Evolutionary conservation across 1,139 yeast species (phyloP), one percentile per base, ranked within the genome.

Genomic region (Sugiyamaella pinicola): DNA sequence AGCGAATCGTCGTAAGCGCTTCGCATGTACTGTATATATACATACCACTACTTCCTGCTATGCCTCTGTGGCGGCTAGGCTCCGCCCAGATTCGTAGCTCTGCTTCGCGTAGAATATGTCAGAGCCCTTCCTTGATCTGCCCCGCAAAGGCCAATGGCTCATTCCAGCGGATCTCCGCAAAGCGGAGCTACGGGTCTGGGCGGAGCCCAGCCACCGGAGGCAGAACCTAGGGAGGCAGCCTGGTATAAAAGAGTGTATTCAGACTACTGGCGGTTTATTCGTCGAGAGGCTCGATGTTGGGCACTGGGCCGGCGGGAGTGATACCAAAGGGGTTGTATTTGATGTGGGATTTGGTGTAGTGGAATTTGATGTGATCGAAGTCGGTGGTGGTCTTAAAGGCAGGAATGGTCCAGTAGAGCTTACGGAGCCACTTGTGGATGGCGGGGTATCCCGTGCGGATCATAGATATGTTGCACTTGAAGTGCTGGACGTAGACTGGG

Each of bases 401-500:
- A 15, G 84, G 82, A 56, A 80, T 67, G 64, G 86, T 85, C 96
- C 96, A 90, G 73, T 91, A 93, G 63, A 93, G 77, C 61, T 85
- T 82, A 64, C 86, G 77, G 61, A 90, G 69, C 96, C 96, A 91
- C 58, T 81, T 74, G 72, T 89, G 85, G 52, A 90, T 72, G 63
- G 77, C 71, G 19, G 97, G 97, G 68, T 82, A 93, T 59, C 89
- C 87, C 59, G 76, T 76, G 66, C 97, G 82, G 64, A 93, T 87
- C 78, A 84, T 86, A 49, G 84, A 83, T 58, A 89, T 71, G 69
- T 93, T 93, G 72, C 96, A 88, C 74, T 93, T 93, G 80, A 93
- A 93, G 69, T 90, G 97, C 70, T 90, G 96, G 52, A 85, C 91
- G 67, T 91, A 91, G 28, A 88, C 95, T 1, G 95, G 87, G 69